A percentile compares a stretch with the other conserved stretches of the same genome.
These are phyloP conservation scores for Picea sitchensis DNA, from an alignment of 75 land plant species.

Conservation along the genomic window DNA sequence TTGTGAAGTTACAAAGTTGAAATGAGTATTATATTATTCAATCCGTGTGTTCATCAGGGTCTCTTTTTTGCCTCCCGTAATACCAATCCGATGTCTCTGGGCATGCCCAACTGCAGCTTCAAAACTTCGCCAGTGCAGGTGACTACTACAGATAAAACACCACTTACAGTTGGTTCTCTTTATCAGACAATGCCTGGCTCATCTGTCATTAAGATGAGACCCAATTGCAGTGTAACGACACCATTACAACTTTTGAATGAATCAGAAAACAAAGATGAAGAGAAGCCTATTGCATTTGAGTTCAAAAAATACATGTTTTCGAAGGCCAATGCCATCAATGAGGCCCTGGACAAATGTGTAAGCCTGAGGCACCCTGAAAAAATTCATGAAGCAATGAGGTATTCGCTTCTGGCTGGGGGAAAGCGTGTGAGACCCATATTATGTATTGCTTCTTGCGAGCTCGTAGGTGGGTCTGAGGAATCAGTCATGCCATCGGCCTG, in stretches of 20 bases:
- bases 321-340: conserved; percentile 31
- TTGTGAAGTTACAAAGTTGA: too few species aligned
- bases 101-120: background rate
- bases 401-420: conserved; percentile 32
- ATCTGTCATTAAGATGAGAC: background rate
- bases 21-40: too few species aligned
- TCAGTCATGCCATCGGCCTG: conserved; percentile 56
- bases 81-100: background rate
- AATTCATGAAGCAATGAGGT: conserved; percentile 32
- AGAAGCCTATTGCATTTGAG: conserved; percentile 20
- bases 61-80: background rate
- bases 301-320: conserved; percentile 50
- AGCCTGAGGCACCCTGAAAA: conserved; percentile 13
- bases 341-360: conserved; percentile 17
- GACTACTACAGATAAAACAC: background rate
- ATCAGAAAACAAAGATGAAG: background rate
- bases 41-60: too few species aligned
- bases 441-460: conserved; percentile 72
- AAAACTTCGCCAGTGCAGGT: background rate
- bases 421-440: conserved; percentile 47
- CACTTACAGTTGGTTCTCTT: background rate
- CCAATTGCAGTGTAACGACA: background rate
- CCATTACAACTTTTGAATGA: conserved; percentile 1
- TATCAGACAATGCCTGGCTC: background rate
- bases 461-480: conserved; percentile 50